Evolutionary conservation across 2,329 filamentous ascomycete genomes (phyloP).

Genomic region (Fusarium bactridioides): DNA sequence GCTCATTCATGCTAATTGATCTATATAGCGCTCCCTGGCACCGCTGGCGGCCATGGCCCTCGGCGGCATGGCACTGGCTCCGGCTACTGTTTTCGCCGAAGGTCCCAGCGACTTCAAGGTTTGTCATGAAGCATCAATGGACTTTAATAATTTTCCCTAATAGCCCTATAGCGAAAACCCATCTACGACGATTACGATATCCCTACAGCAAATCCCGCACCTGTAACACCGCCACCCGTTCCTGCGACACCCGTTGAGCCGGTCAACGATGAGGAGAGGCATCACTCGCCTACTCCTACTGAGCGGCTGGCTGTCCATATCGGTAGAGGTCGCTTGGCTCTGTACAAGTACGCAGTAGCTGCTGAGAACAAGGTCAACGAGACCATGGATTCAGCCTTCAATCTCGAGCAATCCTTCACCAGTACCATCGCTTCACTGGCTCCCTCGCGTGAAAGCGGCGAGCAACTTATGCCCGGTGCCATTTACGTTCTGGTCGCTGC

Average conservation of each 20-base stretch:
- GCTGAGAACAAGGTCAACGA: slow-evolving; percentile 86
- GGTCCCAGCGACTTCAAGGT: slow-evolving; percentile 51
- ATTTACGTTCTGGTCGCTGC: slow-evolving; percentile 93
- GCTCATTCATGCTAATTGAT: slow-evolving; percentile 42
- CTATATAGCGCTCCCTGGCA: slow-evolving; percentile 58
- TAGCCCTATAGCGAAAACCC: slow-evolving; percentile 62
- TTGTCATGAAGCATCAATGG: background rate
- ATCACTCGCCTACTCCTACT: slow-evolving; percentile 76
- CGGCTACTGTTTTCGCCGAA: slow-evolving; percentile 61
- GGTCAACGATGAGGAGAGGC: slow-evolving; percentile 45
- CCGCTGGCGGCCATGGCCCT: slow-evolving; percentile 62
- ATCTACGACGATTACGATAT: slow-evolving; percentile 80
- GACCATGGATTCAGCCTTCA: slow-evolving; percentile 80
- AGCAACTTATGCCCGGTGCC: slow-evolving; percentile 86
- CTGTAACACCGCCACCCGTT: slow-evolving; percentile 40
- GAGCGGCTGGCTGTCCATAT: slow-evolving; percentile 88
- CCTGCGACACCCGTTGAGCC: slow-evolving; percentile 44
- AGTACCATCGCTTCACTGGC: slow-evolving; percentile 88
- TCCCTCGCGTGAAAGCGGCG: slow-evolving; percentile 83
- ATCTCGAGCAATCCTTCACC: slow-evolving; percentile 89
- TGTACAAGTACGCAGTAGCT: slow-evolving; percentile 77
- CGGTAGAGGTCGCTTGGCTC: slow-evolving; percentile 77
- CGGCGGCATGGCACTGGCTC: slow-evolving; percentile 57
- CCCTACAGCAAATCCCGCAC: slow-evolving; percentile 47
- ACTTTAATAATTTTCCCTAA: slow-evolving; percentile 1